Base-by-base conservation (phyloP, 352 stramenopile species). In the Blastocystis sp. region DNA sequence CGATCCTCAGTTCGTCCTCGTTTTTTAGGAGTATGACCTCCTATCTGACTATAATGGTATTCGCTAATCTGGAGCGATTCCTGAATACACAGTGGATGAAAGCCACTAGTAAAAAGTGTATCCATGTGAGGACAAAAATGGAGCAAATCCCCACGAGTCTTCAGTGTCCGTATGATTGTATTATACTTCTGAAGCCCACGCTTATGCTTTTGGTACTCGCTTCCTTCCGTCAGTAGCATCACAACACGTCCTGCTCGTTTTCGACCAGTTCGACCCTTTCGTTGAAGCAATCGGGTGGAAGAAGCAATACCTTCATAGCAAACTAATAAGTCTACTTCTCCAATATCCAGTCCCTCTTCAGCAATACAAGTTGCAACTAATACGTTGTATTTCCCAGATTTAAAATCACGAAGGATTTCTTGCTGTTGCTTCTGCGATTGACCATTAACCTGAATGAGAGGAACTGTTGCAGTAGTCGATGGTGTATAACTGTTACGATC, bases 371-470 rank as follows among this genome's bases (percentile, higher is more conserved):
- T 98, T 0, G 95, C 95, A 7, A 98, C 94, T 1, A 98, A 91
- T 11, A 97, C 94, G 90, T 98, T 98, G 78, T 95, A 97, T 37
- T 93, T 91, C 8, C 95, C 95, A 16, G 91, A 54, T 2, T 94
- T 92, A 82, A 98, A 98, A 75, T 95, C 94, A 2, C 91, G 91
- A 13, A 99, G 94, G 41, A 98, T 97, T 70, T 95, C 92, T 90
- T 98, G 95, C 85, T 99, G 97, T 54, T 97, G 92, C 69, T 95
- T 95, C 91, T 99, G 97, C 30, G 96, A 96, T 91, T 96, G 93
- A 0, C 95, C 95, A 90, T 95, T 96, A 70, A 30, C 54, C n/a
- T 20, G 9, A 26, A 54, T 56, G 8, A 45, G 8, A 30, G 55
- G 64, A 18, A 26, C 50, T 3, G 41, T 8, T 26, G 24, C 62